Conservation (phyloP, 2,329 filamentous ascomycete species). For the Neopestalotiopsis clavispora region DNA sequence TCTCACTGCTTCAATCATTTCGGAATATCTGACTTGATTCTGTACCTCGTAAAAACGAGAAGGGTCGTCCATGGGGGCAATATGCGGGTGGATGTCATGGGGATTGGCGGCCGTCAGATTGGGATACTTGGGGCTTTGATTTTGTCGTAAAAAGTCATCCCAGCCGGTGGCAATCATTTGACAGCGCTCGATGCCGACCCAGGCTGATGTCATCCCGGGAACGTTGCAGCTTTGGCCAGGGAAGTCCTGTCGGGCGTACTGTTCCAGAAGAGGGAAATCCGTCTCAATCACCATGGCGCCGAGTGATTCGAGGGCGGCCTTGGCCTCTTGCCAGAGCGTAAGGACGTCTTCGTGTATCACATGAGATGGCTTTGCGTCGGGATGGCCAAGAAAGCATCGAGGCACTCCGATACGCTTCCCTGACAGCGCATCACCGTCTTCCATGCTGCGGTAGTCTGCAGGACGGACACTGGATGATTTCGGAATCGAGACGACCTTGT, state of each 20-base stretch:
- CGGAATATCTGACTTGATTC: background rate
- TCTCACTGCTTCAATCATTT: conserved; percentile 2
- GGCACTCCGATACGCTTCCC: background rate
- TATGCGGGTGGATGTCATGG: background rate
- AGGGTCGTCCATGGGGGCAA: conserved; percentile 5
- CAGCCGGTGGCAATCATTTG: background rate
- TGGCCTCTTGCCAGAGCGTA: background rate
- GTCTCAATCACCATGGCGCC: conserved; percentile 5
- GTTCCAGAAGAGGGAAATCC: background rate
- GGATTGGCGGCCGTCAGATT: background rate
- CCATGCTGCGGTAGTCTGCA: background rate
- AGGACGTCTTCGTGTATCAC: background rate
- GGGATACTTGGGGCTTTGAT: background rate
- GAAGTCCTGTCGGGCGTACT: background rate
- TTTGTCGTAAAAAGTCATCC: conserved; percentile 3
- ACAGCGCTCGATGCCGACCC: conserved; percentile 4
- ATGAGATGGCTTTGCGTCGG: too few species aligned
- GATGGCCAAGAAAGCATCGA: background rate
- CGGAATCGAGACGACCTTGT: background rate
- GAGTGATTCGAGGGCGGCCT: background rate
- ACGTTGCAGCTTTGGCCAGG: background rate
- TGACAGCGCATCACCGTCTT: background rate
- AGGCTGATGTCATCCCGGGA: background rate
- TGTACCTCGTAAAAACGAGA: background rate
- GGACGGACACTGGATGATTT: background rate